Conservation (phyloP, 2,329 filamentous ascomycete species). For the Plenodomus tracheiphilus region DNA sequence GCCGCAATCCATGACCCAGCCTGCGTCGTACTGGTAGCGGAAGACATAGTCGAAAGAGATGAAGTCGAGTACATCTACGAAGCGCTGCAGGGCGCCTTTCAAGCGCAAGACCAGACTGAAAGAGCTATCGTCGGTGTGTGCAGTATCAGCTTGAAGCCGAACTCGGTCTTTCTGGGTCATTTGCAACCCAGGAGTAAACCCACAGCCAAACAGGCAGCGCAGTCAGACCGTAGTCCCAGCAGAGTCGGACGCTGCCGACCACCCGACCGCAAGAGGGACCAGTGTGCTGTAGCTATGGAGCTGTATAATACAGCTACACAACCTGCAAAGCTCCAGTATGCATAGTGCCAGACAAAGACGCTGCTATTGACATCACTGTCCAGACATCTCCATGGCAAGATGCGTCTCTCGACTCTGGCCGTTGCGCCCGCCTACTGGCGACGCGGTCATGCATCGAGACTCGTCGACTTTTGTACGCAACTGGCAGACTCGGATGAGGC, state of each 20-base stretch:
- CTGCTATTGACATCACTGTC: slow-evolving; percentile 1
- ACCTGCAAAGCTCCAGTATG: slow-evolving; percentile 29
- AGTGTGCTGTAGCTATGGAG: slow-evolving; percentile 17
- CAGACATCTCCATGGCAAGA: slow-evolving; percentile 16
- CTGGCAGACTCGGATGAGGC: slow-evolving; percentile 30
- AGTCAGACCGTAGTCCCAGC: neutral
- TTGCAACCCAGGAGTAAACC: slow-evolving; percentile 14
- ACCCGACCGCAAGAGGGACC: slow-evolving; percentile 19
- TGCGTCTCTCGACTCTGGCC: slow-evolving; percentile 25
- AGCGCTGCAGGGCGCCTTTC: slow-evolving; percentile 19
- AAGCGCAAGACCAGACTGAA: neutral
- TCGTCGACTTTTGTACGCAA: slow-evolving; percentile 28
- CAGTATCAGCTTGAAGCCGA: slow-evolving; percentile 25
- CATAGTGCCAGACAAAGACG: neutral
- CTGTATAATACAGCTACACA: slow-evolving; percentile 23
- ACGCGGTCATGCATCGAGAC: slow-evolving; percentile 28
- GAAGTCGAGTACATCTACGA: slow-evolving; percentile 24
- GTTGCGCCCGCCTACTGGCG: slow-evolving; percentile 33
- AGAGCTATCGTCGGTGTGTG: slow-evolving; percentile 30
- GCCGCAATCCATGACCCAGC: slow-evolving; percentile 15
- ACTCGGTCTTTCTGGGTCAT: slow-evolving; percentile 20
- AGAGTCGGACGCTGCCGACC: neutral
- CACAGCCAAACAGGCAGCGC: neutral
- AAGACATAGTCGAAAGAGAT: slow-evolving; percentile 12
- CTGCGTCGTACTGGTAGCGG: slow-evolving; percentile 20